Conservation (phyloP, 2,329 filamentous ascomycete genomes). For the Claviceps sorghi region DNA sequence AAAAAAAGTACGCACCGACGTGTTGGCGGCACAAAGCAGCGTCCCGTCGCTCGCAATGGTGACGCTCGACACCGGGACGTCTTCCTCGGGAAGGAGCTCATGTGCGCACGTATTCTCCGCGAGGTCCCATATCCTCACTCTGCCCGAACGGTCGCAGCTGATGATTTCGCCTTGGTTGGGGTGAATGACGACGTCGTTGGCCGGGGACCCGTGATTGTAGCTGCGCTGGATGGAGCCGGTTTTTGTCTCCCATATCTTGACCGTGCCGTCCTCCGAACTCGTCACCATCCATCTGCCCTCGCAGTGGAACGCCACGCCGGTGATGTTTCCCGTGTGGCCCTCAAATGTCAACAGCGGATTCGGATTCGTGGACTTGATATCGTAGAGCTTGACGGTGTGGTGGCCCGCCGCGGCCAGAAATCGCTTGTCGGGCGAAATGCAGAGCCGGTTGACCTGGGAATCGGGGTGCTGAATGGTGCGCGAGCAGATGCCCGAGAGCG, state of each 20-base stretch:
- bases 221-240: conserved; percentile 78
- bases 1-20: conserved; percentile 56
- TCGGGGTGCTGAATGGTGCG: conserved; percentile 96
- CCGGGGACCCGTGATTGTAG: conserved; percentile 76
- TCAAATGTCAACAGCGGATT: conserved; percentile 88
- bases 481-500: conserved; percentile 91
- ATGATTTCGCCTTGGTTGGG: conserved; percentile 98
- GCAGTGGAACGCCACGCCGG: conserved; percentile 92
- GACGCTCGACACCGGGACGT: conserved; percentile 84
- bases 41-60: conserved; percentile 92
- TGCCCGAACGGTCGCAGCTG: conserved; percentile 83
- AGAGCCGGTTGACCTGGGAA: conserved; percentile 94
- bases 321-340: conserved; percentile 90
- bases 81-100: conserved; percentile 90
- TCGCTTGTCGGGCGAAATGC: conserved; percentile 95
- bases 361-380: conserved; percentile 96
- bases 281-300: conserved; percentile 99
- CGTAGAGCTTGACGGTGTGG: conserved; percentile 90
- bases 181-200: conserved; percentile 98
- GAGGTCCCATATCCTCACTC: conserved; percentile 89
- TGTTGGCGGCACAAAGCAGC: conserved; percentile 85
- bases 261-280: conserved; percentile 87
- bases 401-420: conserved; percentile 72
- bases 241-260: conserved; percentile 93
- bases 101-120: conserved; percentile 96